Conservation (phyloP, 371 early-diverging fungal genomes). For the Mortierella sp. region DNA sequence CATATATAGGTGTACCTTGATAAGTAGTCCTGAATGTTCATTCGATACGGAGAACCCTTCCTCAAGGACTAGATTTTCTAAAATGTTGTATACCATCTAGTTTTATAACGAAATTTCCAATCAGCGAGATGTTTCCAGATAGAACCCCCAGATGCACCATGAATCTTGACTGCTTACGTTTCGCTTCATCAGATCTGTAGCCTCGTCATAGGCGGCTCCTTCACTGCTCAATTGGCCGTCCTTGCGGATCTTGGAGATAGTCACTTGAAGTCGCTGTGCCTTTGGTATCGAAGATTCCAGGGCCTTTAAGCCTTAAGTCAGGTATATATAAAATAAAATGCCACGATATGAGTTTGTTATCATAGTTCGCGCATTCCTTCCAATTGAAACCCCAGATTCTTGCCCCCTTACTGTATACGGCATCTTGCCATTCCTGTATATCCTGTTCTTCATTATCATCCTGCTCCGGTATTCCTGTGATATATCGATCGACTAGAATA, state of each 20-base stretch:
- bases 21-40: constrained; percentile 20
- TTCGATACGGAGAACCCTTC: constrained; percentile 25
- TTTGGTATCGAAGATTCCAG: constrained; percentile 19
- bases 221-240: constrained; percentile 9
- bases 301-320: constrained; percentile 11
- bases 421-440: not conserved
- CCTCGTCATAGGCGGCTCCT: constrained; percentile 28
- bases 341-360: not conserved
- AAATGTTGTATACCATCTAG: constrained; percentile 36
- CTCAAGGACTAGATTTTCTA: constrained; percentile 28
- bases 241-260: constrained; percentile 11
- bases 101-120: not conserved
- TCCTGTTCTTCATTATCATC: not conserved
- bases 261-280: constrained; percentile 22
- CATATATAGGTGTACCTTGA: constrained; percentile 24
- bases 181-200: constrained; percentile 32
- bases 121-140: no score
- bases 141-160: no score
- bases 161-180: constrained; percentile 26
- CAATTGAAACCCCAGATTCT: not conserved
- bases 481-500: constrained; percentile 38
- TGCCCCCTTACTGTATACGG: constrained; percentile 19
- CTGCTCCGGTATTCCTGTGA: not conserved
- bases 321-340: not conserved
- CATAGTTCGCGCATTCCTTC: no score